phyloP scores from a whole-genome alignment of 257 asterid genomes.

The Echium plantagineum region DNA sequence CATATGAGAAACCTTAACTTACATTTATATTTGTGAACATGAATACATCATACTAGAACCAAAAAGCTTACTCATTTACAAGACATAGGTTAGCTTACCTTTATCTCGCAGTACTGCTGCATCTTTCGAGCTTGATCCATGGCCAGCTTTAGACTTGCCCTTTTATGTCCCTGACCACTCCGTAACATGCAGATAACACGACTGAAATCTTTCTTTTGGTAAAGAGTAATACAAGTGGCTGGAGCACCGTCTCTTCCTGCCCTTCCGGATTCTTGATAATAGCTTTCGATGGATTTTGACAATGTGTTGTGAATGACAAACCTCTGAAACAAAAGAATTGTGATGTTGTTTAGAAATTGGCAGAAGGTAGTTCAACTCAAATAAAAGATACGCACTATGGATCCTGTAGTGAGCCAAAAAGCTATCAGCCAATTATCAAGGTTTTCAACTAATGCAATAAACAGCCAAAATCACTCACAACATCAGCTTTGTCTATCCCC shows the following conservation, averaged over 20 bases:
- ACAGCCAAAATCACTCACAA: slow-evolving; percentile 43
- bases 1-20: background rate
- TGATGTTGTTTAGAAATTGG: background rate
- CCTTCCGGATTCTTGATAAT: slow-evolving; percentile 99
- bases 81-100: slow-evolving; percentile 31
- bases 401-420: too few relatives aligned
- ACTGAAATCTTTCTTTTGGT: slow-evolving; percentile 93
- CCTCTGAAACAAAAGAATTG: slow-evolving; percentile 39
- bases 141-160: slow-evolving; percentile 61
- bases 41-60: background rate
- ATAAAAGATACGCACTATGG: background rate
- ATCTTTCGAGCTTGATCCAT: slow-evolving; percentile 91
- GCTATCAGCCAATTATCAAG: background rate
- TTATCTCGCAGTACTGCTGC: slow-evolving; percentile 80
- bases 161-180: slow-evolving; percentile 55
- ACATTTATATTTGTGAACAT: background rate
- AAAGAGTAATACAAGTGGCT: slow-evolving; percentile 60
- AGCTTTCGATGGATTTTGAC: slow-evolving; percentile 96
- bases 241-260: slow-evolving; percentile 80
- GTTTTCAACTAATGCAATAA: slow-evolving; percentile 6
- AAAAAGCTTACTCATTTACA: background rate
- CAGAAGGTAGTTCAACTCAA: background rate
- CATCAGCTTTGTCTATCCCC: slow-evolving; percentile 99
- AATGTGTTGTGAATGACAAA: slow-evolving; percentile 85
- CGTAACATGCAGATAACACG: slow-evolving; percentile 90